phyloP scores from a whole-genome alignment of 1,284 basidiomycete species.

The Somion occarium region DNA sequence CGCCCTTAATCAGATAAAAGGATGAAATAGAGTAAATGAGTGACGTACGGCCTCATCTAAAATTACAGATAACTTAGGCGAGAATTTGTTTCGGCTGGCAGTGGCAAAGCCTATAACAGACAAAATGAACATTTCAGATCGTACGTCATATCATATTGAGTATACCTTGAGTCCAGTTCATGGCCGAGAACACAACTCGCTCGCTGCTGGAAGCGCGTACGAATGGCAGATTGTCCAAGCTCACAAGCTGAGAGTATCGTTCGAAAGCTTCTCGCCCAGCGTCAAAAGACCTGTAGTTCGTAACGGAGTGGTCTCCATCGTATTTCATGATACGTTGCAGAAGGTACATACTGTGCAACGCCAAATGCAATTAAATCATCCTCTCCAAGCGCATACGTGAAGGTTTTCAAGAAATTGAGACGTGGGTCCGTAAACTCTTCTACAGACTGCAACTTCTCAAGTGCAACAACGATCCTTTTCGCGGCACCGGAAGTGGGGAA shows the following conservation, averaged over 20 bases:
- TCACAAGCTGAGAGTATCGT: constrained; percentile 50
- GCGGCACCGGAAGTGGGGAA: constrained; percentile 62
- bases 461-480: constrained; percentile 40
- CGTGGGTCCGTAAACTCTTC: constrained; percentile 38
- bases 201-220: constrained; percentile 56
- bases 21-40: not conserved
- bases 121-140: not conserved
- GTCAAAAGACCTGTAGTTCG: constrained; percentile 42
- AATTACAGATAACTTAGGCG: constrained; percentile 5
- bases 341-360: constrained; percentile 55
- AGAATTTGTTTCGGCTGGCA: constrained; percentile 12
- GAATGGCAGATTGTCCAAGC: constrained; percentile 48
- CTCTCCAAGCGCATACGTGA: constrained; percentile 55
- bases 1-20: not conserved
- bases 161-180: constrained; percentile 68
- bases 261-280: constrained; percentile 44
- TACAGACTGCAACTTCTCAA: constrained; percentile 49
- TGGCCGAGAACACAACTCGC: constrained; percentile 64
- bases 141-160: not conserved
- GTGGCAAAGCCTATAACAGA: constrained; percentile 47
- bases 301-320: not conserved
- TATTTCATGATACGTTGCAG: not conserved
- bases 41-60: constrained; percentile 26
- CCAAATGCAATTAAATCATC: constrained; percentile 68
- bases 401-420: constrained; percentile 58